Evolutionary conservation across 345 rosid species (phyloP).

Genomic region (Camelina neglecta): DNA sequence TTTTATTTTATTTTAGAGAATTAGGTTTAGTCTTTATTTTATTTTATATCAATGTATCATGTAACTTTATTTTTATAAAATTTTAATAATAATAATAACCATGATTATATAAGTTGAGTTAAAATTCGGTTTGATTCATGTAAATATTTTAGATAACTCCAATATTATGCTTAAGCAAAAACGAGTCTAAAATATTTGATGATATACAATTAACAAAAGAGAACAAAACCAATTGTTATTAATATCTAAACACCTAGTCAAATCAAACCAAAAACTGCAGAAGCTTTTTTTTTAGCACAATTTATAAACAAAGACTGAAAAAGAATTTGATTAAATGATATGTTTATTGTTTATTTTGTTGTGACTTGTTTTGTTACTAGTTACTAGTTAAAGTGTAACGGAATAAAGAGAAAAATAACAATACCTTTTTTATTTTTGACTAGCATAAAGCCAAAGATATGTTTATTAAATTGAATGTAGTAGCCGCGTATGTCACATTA

Average conservation of each 20-base stretch:
- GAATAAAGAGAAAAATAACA: slow-evolving; percentile 43
- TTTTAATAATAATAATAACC: too few species aligned
- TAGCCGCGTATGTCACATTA: slow-evolving; percentile 34
- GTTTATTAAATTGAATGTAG: slow-evolving; percentile 12
- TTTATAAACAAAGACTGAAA: slow-evolving; percentile 10
- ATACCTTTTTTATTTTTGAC: slow-evolving; percentile 21
- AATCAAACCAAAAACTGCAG: slow-evolving; percentile 8
- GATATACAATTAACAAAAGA: too few species aligned
- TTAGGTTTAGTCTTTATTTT: too few species aligned
- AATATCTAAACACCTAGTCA: not conserved
- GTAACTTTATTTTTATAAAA: too few species aligned
- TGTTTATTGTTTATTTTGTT: slow-evolving; percentile 21
- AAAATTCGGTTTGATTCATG: not conserved
- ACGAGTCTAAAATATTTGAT: not conserved
- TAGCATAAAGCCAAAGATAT: slow-evolving; percentile 33
- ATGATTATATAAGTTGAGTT: too few species aligned
- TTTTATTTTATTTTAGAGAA: too few species aligned
- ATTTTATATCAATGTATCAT: too few species aligned
- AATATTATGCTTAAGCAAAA: not conserved
- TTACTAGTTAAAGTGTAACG: slow-evolving; percentile 34
- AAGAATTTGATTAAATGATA: slow-evolving; percentile 6
- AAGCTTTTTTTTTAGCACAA: not conserved
- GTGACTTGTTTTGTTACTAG: slow-evolving; percentile 3
- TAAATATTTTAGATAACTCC: not conserved
- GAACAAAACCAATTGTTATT: not conserved